These are phyloP conservation scores for Sporobolomyces phaffii DNA, from an alignment of 768 basidiomycete genomes.

Conservation along the genomic window DNA sequence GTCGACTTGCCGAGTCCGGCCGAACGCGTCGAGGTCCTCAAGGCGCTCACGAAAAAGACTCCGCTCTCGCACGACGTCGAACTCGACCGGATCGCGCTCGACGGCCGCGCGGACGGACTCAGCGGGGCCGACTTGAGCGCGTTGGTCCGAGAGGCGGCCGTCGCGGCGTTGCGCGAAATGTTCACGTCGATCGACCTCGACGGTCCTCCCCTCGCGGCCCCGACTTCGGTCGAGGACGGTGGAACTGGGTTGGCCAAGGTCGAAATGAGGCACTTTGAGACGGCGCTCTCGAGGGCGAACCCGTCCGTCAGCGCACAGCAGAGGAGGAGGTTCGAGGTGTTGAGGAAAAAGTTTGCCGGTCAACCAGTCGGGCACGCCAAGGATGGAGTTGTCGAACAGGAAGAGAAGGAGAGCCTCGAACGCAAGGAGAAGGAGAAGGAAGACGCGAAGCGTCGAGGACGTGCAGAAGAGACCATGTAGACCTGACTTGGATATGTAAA, in stretches of 20 bases:
- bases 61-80: conserved; percentile 59
- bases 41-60: conserved; percentile 70
- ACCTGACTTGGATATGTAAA: neutral
- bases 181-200: conserved; percentile 55
- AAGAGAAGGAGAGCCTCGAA: conserved; percentile 7
- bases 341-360: conserved; percentile 78
- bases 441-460: conserved; percentile 49
- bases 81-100: conserved; percentile 61
- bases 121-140: conserved; percentile 92
- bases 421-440: neutral
- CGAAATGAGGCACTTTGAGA: conserved; percentile 60
- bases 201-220: conserved; percentile 66
- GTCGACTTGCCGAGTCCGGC: conserved; percentile 88
- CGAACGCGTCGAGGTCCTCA: conserved; percentile 75
- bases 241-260: conserved; percentile 52
- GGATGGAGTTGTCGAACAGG: conserved; percentile 23
- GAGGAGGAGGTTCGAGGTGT: conserved; percentile 70
- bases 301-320: conserved; percentile 80
- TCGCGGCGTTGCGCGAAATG: conserved; percentile 36
- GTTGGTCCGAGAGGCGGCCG: conserved; percentile 82
- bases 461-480: neutral
- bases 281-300: conserved; percentile 69
- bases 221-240: conserved; percentile 36
- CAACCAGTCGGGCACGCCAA: conserved; percentile 48
- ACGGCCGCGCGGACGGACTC: conserved; percentile 67